phyloP scores from a whole-genome alignment of 768 basidiomycete species.

The Lyophyllum atratum region DNA sequence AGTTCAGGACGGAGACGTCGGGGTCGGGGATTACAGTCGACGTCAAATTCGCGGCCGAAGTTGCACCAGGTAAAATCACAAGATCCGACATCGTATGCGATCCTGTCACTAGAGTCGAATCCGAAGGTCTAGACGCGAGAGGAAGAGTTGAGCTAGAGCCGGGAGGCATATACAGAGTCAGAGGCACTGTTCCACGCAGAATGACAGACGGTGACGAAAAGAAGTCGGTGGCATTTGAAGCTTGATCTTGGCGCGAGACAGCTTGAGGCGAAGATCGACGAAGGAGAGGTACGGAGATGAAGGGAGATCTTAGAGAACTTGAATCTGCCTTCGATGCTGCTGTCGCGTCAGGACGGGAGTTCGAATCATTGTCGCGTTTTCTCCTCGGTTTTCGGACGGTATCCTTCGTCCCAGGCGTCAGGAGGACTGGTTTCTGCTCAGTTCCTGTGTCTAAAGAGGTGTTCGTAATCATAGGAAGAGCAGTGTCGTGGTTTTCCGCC shows the following conservation, averaged over 20 bases:
- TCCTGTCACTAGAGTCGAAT: not conserved
- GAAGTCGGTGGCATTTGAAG: not conserved
- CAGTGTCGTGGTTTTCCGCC: slow-evolving; percentile 10
- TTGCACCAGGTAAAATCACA: not conserved
- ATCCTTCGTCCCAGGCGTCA: not conserved
- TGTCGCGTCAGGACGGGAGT: not conserved
- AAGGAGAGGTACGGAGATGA: slow-evolving; percentile 5
- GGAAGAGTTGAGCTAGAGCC: not conserved
- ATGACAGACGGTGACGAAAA: slow-evolving; percentile 11
- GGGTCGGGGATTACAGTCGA: not conserved
- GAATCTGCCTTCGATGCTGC: not conserved
- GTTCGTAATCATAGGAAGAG: not conserved
- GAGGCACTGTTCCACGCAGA: slow-evolving; percentile 17
- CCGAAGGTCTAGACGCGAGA: not conserved
- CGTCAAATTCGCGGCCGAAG: not conserved
- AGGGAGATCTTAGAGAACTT: slow-evolving; percentile 6
- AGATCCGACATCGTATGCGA: not conserved
- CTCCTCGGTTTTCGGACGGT: not conserved
- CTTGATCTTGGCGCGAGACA: not conserved
- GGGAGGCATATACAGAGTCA: slow-evolving; percentile 8
- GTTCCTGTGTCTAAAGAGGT: not conserved
- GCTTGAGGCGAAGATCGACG: not conserved
- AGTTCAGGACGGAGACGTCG: not conserved
- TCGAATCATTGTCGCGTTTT: not conserved
- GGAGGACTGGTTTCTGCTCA: not conserved